These are phyloP conservation scores for Fragilaria radians DNA, from an alignment of 108 stramenopile genomes.

Conservation along the genomic window DNA sequence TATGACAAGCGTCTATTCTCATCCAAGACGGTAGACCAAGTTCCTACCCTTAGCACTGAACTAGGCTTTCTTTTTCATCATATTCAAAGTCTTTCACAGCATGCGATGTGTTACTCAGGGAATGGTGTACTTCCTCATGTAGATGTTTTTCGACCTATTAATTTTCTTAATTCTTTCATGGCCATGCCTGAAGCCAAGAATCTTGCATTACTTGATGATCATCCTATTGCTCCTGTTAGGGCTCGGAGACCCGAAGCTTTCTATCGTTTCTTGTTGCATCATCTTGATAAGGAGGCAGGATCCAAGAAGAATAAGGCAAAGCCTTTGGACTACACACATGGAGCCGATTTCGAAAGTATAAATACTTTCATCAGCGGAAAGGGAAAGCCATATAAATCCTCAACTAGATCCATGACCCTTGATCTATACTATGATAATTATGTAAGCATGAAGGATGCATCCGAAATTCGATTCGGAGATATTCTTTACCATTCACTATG, in stretches of 20 bases:
- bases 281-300: constrained; percentile 57
- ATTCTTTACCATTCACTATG: constrained; percentile 66
- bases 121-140: constrained; percentile 21
- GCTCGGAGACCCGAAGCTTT: constrained; percentile 78
- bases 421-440: constrained; percentile 55
- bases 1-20: constrained; percentile 7
- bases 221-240: constrained; percentile 54
- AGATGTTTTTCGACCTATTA: constrained; percentile 60
- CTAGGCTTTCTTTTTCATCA: constrained; percentile 76
- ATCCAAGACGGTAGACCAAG: constrained; percentile 21
- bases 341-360: constrained; percentile 59
- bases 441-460: constrained; percentile 22
- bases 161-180: constrained; percentile 58
- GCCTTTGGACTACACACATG: constrained; percentile 59
- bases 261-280: constrained; percentile 74
- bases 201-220: constrained; percentile 72
- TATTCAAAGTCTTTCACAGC: constrained; percentile 55
- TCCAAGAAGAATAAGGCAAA: constrained; percentile 15
- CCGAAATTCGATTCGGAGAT: constrained; percentile 39
- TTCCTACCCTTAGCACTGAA: constrained; percentile 42
- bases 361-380: constrained; percentile 60
- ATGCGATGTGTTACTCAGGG: constrained; percentile 44
- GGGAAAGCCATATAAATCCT: constrained; percentile 36
- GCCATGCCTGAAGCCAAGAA: constrained; percentile 69
- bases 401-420: constrained; percentile 51